Conservation (phyloP, 768 basidiomycete genomes). For the Rhizopogon sp. region DNA sequence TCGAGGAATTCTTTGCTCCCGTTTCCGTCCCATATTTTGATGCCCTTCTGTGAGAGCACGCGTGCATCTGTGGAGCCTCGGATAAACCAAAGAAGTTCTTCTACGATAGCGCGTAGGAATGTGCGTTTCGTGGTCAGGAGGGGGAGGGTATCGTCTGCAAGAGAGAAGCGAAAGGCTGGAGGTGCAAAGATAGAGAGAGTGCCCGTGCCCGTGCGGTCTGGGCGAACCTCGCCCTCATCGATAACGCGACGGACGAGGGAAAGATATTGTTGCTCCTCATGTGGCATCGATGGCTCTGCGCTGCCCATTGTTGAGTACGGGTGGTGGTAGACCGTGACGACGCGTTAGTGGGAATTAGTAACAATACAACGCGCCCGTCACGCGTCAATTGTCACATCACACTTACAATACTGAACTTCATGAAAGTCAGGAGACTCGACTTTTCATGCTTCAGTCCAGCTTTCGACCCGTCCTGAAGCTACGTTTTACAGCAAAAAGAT, state of each 20-base stretch:
- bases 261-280: constrained; percentile 91
- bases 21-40: constrained; percentile 98
- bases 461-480: neutral
- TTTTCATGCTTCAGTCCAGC: neutral
- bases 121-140: constrained; percentile 95
- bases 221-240: constrained; percentile 67
- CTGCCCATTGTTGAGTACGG: constrained; percentile 2
- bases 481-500: neutral
- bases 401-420: neutral
- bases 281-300: constrained; percentile 19
- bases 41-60: constrained; percentile 69
- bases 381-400: neutral
- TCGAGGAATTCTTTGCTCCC: constrained; percentile 86
- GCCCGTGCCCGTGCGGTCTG: constrained; percentile 94
- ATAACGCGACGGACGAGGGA: constrained; percentile 75
- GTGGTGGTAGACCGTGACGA: no score
- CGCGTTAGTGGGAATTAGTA: no score
- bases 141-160: constrained; percentile 70
- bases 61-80: constrained; percentile 79
- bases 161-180: constrained; percentile 83
- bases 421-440: neutral
- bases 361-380: neutral
- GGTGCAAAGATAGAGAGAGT: constrained; percentile 92
- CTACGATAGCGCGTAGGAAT: constrained; percentile 85
- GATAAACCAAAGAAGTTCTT: constrained; percentile 95